Conservation (phyloP, 1,284 basidiomycete genomes). For the Moniliella sp. region DNA sequence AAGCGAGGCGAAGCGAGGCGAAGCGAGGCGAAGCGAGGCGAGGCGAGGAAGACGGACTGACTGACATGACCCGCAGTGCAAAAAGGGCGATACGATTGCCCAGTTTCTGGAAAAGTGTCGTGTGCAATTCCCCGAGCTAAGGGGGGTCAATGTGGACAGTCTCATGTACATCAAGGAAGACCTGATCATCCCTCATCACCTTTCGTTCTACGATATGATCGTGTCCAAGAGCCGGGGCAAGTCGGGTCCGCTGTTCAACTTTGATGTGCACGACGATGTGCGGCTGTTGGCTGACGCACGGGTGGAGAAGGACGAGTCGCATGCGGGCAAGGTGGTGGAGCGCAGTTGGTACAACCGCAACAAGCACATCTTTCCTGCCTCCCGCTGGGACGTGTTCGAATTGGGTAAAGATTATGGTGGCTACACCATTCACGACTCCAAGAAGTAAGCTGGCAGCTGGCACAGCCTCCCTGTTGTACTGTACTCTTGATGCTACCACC, state of each 20-base stretch:
- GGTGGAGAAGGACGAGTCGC: slow-evolving; percentile 89
- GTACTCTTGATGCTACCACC: too few relatives aligned
- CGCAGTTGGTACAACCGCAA: slow-evolving; percentile 83
- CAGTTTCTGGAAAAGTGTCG: slow-evolving; percentile 78
- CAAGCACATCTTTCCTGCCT: slow-evolving; percentile 87
- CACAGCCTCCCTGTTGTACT: too few relatives aligned
- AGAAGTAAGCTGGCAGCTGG: too few relatives aligned
- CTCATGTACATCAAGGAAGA: slow-evolving; percentile 79
- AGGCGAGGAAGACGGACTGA: too few relatives aligned
- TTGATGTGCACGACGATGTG: slow-evolving; percentile 96
- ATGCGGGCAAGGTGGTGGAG: slow-evolving; percentile 90
- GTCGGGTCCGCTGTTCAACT: slow-evolving; percentile 90
- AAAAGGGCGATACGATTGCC: slow-evolving; percentile 83
- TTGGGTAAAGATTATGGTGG: slow-evolving; percentile 19
- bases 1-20: too few relatives aligned
- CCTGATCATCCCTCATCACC: slow-evolving; percentile 45
- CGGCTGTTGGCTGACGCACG: slow-evolving; percentile 83
- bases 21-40: too few relatives aligned
- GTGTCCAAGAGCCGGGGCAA: slow-evolving; percentile 93
- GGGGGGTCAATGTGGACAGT: slow-evolving; percentile 74
- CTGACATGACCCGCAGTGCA: too few relatives aligned
- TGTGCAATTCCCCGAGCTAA: slow-evolving; percentile 70
- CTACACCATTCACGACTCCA: slow-evolving; percentile 12
- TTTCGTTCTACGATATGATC: slow-evolving; percentile 96
- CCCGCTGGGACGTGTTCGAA: slow-evolving; percentile 28